phyloP scores from a whole-genome alignment of 441 rosid species.

The Euphorbia schlechtendalii region DNA sequence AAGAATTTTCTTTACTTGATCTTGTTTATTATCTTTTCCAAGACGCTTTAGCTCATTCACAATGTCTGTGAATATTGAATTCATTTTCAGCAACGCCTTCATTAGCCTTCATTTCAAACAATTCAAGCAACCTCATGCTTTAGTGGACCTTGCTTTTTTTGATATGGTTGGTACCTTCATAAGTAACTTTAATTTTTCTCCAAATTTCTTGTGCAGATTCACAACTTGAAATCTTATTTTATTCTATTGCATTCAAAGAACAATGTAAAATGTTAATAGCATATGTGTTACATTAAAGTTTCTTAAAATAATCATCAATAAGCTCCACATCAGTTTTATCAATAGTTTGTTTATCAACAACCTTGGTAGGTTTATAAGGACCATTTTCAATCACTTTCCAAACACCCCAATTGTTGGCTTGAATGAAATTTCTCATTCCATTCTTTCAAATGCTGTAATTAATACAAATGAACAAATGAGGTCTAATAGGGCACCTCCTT shows the following conservation, averaged over 20 bases:
- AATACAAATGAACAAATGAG: too few relatives aligned
- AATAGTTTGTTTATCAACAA: not conserved
- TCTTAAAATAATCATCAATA: not conserved
- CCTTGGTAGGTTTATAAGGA: not conserved
- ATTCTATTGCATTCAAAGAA: not conserved
- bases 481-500: too few relatives aligned
- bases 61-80: not conserved
- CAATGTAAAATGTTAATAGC: not conserved
- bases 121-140: not conserved
- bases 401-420: too few relatives aligned
- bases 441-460: too few relatives aligned
- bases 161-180: not conserved
- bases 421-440: too few relatives aligned
- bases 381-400: not conserved
- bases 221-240: not conserved
- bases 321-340: not conserved
- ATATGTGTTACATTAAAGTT: too few relatives aligned
- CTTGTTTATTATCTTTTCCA: not conserved
- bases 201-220: not conserved
- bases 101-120: not conserved
- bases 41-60: not conserved
- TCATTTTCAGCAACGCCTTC: not conserved
- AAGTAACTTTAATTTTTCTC: not conserved
- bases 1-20: not conserved
- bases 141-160: not conserved